A percentile compares a stretch with the other conserved stretches of the same genome.
phyloP scores from a whole-genome alignment of 164 flowering plant genomes.

The Stephania japonica region DNA sequence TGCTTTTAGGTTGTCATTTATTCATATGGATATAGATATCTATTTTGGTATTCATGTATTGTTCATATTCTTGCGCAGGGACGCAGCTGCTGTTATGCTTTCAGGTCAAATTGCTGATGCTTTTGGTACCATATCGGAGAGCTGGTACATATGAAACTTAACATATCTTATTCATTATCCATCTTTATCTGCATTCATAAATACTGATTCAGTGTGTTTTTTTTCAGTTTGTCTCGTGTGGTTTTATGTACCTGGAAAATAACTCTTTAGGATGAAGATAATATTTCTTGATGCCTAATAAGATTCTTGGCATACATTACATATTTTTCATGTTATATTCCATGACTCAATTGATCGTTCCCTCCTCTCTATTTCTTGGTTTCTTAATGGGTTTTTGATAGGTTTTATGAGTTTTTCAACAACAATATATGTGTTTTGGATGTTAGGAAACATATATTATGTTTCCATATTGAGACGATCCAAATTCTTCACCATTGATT shows the following conservation, averaged over 20 bases:
- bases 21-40: neutral
- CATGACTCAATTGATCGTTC: no score
- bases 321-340: no score
- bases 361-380: no score
- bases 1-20: neutral
- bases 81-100: conserved; percentile 86
- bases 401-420: no score
- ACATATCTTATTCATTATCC: neutral
- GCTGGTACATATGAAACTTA: conserved; percentile 45
- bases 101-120: conserved; percentile 94
- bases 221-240: neutral
- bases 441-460: no score
- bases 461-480: no score
- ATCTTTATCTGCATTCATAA: neutral
- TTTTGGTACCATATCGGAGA: conserved; percentile 72
- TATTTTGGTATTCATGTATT: conserved; percentile 7
- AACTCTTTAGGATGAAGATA: neutral
- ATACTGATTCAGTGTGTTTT: neutral
- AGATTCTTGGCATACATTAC: no score
- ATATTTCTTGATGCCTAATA: neutral
- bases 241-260: neutral
- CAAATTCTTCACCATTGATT: no score
- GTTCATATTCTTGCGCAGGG: conserved; percentile 27
- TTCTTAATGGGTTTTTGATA: no score
- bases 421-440: no score